These are phyloP conservation scores for Carex pumila DNA, from an alignment of 176 grass and related monocot species.

Conservation along the genomic window DNA sequence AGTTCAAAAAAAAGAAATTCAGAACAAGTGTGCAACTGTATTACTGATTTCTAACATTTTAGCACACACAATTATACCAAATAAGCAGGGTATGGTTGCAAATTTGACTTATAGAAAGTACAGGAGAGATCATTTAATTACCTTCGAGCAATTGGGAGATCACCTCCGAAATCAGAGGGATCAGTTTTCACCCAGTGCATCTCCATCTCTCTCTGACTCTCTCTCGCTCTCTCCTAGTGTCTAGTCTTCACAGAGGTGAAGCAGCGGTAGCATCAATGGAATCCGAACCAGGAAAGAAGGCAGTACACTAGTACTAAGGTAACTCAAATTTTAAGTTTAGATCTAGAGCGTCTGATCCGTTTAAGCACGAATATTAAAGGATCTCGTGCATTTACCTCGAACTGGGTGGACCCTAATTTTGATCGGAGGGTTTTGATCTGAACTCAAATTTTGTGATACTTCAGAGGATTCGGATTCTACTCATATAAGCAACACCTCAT, in stretches of 20 bases:
- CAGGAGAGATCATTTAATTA: conserved; percentile 10
- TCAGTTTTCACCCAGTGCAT: conserved; percentile 80
- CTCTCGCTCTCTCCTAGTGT: neutral
- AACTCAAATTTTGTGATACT: no score
- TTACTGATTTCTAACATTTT: neutral
- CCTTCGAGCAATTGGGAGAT: conserved; percentile 60
- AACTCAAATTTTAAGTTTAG: no score
- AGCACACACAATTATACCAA: neutral
- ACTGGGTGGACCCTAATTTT: no score
- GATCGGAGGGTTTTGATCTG: no score
- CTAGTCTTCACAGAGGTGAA: neutral
- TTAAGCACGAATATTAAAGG: no score
- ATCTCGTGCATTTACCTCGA: no score
- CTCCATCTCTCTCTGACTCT: conserved; percentile 30
- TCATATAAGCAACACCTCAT: neutral
- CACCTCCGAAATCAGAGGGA: conserved; percentile 72
- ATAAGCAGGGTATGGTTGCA: neutral
- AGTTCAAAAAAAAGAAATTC: no score
- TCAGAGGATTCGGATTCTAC: no score
- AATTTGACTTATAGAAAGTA: neutral
- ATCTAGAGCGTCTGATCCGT: no score
- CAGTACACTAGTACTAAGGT: no score
- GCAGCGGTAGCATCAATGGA: neutral
- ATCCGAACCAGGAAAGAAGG: no score
- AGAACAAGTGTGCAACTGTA: neutral